These are phyloP conservation scores for Aspergillus quadricinctus DNA, from an alignment of 2,329 filamentous ascomycete species.

Conservation along the genomic window DNA sequence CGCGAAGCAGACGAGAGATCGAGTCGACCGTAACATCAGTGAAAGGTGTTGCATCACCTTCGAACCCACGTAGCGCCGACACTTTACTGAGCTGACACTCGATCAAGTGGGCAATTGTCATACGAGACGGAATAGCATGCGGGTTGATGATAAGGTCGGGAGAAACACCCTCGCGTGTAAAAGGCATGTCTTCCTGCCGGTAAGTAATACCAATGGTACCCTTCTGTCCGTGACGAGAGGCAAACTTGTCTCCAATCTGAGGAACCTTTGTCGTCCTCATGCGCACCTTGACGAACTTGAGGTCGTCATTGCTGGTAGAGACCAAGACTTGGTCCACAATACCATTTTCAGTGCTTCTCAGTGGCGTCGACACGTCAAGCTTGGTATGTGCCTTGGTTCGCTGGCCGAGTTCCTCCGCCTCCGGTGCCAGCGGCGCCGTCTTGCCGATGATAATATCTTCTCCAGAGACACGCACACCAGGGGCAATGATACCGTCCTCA, in stretches of 20 bases:
- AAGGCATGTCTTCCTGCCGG: conserved; percentile 97
- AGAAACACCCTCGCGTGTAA: conserved; percentile 82
- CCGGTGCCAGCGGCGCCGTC: conserved; percentile 88
- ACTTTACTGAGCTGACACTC: conserved; percentile 98
- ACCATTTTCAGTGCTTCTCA: conserved; percentile 93
- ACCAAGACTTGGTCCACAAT: conserved; percentile 92
- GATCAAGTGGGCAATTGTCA: conserved; percentile 99
- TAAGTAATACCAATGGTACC: conserved; percentile 99
- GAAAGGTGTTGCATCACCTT: conserved; percentile 96
- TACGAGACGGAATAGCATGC: conserved; percentile 98
- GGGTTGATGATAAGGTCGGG: conserved; percentile 99
- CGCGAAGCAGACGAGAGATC: conserved; percentile 77
- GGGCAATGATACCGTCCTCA: conserved; percentile 89
- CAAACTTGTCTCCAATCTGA: conserved; percentile 99
- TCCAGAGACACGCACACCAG: conserved; percentile 89
- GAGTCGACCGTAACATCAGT: conserved; percentile 96
- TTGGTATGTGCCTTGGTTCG: conserved; percentile 86
- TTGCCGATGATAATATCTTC: conserved; percentile 99
- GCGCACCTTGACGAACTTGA: conserved; percentile 95
- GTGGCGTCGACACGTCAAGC: conserved; percentile 89
- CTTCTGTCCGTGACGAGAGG: conserved; percentile 97
- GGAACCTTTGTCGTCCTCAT: conserved; percentile 97
- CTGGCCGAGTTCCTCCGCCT: conserved; percentile 89
- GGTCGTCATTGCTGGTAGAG: conserved; percentile 89
- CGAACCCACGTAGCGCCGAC: conserved; percentile 83